A percentile compares a stretch with the other conserved stretches of the same genome.
phyloP scores from a whole-genome alignment of 2,329 filamentous ascomycete species.

The Fusarium nisikadoi region DNA sequence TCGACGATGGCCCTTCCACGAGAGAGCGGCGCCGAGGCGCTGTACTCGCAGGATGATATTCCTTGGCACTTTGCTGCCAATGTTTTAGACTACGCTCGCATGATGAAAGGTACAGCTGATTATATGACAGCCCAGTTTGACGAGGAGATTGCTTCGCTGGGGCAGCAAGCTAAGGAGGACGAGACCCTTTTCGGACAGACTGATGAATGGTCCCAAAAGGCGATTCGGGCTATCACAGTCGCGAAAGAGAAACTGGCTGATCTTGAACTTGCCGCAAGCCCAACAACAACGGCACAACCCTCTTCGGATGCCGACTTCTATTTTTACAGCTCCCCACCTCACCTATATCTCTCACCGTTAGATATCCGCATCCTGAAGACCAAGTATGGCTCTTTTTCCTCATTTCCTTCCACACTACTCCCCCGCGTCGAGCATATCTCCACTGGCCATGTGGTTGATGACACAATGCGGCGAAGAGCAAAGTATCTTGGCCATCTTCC shows the following conservation, averaged over 20 bases:
- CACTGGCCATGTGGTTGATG: constrained; percentile 87
- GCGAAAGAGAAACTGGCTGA: constrained; percentile 77
- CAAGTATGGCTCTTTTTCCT: constrained; percentile 83
- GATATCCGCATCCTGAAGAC: constrained; percentile 94
- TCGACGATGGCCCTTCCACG: constrained; percentile 89
- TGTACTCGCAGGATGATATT: constrained; percentile 77
- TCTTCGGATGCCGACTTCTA: constrained; percentile 70
- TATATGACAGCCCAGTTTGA: constrained; percentile 89
- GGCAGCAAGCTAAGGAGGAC: constrained; percentile 85
- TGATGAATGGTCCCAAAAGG: constrained; percentile 90
- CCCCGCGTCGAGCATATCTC: constrained; percentile 91
- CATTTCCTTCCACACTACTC: constrained; percentile 86
- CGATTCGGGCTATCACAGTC: constrained; percentile 77
- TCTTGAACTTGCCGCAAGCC: constrained; percentile 47
- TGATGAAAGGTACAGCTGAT: constrained; percentile 92
- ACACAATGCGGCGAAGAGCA: constrained; percentile 81
- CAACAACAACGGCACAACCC: constrained; percentile 36
- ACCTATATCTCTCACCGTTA: constrained; percentile 89
- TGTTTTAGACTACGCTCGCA: constrained; percentile 91
- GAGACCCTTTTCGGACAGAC: constrained; percentile 92
- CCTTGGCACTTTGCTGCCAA: constrained; percentile 97
- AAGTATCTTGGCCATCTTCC: constrained; percentile 91
- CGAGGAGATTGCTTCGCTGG: constrained; percentile 78
- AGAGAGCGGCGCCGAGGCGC: constrained; percentile 77
- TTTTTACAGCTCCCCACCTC: constrained; percentile 88